phyloP scores from a whole-genome alignment of 768 basidiomycete species.

The Hydnomerulius pinastri region DNA sequence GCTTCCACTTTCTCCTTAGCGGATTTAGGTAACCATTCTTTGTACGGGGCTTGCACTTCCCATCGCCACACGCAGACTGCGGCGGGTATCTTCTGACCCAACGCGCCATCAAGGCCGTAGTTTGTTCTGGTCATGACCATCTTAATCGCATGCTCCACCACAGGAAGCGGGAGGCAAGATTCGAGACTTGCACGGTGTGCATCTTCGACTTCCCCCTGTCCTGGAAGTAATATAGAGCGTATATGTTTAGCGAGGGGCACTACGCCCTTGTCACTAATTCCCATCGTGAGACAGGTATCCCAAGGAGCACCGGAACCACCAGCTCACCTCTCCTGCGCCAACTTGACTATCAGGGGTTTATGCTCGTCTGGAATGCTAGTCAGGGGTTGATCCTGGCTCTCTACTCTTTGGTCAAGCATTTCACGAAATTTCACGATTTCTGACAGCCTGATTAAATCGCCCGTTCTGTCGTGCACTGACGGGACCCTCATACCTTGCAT shows the following conservation, averaged over 20 bases:
- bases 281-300: constrained; percentile 12
- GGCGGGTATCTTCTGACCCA: constrained; percentile 57
- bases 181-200: constrained; percentile 35
- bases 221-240: constrained; percentile 66
- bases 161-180: constrained; percentile 41
- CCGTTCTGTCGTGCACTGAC: background rate
- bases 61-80: constrained; percentile 81
- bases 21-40: constrained; percentile 68
- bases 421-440: constrained; percentile 79
- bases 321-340: constrained; percentile 81
- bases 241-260: constrained; percentile 66
- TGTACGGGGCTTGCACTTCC: constrained; percentile 69
- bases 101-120: constrained; percentile 67
- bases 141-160: constrained; percentile 68
- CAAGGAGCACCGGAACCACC: background rate
- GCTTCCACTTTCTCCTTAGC: constrained; percentile 60
- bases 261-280: constrained; percentile 69
- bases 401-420: constrained; percentile 60
- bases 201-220: constrained; percentile 55
- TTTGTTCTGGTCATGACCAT: constrained; percentile 67
- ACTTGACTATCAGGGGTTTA: constrained; percentile 74
- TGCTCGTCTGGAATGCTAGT: constrained; percentile 65
- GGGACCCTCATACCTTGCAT: constrained; percentile 61
- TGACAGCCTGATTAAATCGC: constrained; percentile 28
- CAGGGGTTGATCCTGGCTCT: constrained; percentile 51